Percentiles rank a stretch among this genome's conserved stretches.
Evolutionary conservation across 2,329 filamentous ascomycete species (phyloP).

Genomic region (Saccharata proteae): DNA sequence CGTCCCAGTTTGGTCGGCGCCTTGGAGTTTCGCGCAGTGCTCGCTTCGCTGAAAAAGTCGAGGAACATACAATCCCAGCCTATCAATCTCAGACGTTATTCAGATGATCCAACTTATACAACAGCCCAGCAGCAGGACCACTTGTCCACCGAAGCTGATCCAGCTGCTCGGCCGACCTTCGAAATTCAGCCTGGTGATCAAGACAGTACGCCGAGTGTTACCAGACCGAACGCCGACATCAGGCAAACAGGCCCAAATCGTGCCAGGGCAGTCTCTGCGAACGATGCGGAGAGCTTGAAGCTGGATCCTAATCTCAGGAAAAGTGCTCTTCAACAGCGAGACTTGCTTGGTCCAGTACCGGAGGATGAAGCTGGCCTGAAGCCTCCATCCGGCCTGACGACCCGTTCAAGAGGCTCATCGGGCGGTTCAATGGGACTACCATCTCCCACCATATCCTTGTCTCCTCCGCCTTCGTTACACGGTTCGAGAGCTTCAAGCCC

Average conservation of each 20-base stretch:
- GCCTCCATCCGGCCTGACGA: conserved; percentile 4
- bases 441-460: conserved; percentile 27
- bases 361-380: conserved; percentile 13
- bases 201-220: conserved; percentile 11
- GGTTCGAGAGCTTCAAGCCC: conserved; percentile 18
- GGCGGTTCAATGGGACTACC: conserved; percentile 8
- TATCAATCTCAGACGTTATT: conserved; percentile 58
- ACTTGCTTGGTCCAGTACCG: conserved; percentile 22
- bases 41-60: conserved; percentile 76
- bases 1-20: conserved; percentile 87
- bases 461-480: conserved; percentile 23
- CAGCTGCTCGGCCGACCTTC: conserved; percentile 26
- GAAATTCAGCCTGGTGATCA: conserved; percentile 15
- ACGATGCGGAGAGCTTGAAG: conserved; percentile 38
- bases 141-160: conserved; percentile 36
- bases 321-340: conserved; percentile 9
- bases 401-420: conserved; percentile 2
- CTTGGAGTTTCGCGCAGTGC: conserved; percentile 80
- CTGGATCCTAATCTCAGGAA: conserved; percentile 26
- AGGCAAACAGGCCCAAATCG: conserved; percentile 18
- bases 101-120: conserved; percentile 45
- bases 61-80: conserved; percentile 61
- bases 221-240: conserved; percentile 19
- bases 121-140: conserved; percentile 35
- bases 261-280: conserved; percentile 46